Evolutionary conservation across 75 land plant genomes (phyloP), one percentile per base, ranked within the genome.

Genomic region (Cupressus sempervirens): DNA sequence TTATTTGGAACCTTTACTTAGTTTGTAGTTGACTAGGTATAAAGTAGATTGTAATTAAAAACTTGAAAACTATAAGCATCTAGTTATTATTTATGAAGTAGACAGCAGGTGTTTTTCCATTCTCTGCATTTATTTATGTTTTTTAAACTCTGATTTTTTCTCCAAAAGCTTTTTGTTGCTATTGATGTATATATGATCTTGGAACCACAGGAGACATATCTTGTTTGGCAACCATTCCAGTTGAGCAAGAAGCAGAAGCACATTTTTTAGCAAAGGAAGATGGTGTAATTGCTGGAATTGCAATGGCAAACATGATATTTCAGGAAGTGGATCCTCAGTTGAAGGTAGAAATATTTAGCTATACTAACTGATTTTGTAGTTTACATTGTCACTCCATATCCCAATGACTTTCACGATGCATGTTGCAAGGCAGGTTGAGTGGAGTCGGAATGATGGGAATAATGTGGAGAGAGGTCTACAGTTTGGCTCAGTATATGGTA

Each of bases 231-330:
- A 98, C 97, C n/a, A 91, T 98, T 76, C 94, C 99, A 46, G 86
- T 34, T 83, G 93, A 93, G 36, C 84, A 85, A 88, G 89, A 88
- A 90, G 98, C 93, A 83, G 97, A 93, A 86, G 99, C 99, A 15
- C 86, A 91, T 84, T 98, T 98, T 85, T 84, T 98, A 86, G 98
- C 99, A 18, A 98, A 98, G 86, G 98, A 93, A 83, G 92, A 95
- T 93, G 99, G 99, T 7, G 87, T 98, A 13, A 77, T 98, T 83
- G 98, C 99, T 80, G 99, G 99, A 12, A 96, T 95, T 88, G 93
- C 97, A n/a, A 89, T 98, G 86, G 94, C 99, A 40, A 93, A 94
- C 84, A 88, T 95, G 93, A 84, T 98, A 23, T 98, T 98, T 82
- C 18, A 87, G 23, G 95, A 96, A 86, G 97, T 98, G 83, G 98